These are phyloP conservation scores for Phytophthora fragariaefolia DNA, from an alignment of 352 stramenopile genomes.

Conservation along the genomic window DNA sequence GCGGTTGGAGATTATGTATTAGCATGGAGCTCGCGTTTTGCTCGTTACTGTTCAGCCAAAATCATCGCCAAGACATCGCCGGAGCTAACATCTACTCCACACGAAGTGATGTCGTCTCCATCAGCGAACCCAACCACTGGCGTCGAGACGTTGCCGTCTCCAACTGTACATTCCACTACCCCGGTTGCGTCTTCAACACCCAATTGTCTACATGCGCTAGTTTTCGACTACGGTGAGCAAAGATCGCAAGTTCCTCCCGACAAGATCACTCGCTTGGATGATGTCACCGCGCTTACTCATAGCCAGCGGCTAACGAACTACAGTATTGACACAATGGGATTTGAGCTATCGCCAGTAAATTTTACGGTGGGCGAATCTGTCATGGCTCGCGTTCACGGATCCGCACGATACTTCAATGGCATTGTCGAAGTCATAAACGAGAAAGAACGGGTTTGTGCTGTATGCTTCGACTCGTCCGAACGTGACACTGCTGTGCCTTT, in stretches of 20 bases:
- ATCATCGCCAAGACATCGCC: slow-evolving; percentile 38
- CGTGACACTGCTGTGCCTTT: slow-evolving; percentile 67
- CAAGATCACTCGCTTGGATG: slow-evolving; percentile 62
- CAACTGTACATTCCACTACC: slow-evolving; percentile 18
- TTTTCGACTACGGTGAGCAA: slow-evolving; percentile 79
- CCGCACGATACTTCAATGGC: slow-evolving; percentile 64
- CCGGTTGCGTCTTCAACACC: slow-evolving; percentile 8
- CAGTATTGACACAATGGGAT: slow-evolving; percentile 79
- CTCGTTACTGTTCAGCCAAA: slow-evolving; percentile 69
- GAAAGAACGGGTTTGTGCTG: slow-evolving; percentile 63
- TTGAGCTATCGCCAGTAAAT: slow-evolving; percentile 60
- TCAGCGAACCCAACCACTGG: slow-evolving; percentile 5
- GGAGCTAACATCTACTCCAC: slow-evolving; percentile 18
- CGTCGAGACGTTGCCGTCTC: background rate
- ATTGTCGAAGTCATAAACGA: slow-evolving; percentile 62
- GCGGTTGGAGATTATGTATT: slow-evolving; percentile 61
- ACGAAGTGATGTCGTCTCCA: slow-evolving; percentile 8
- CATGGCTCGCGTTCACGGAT: slow-evolving; percentile 65
- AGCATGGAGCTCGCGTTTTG: slow-evolving; percentile 78
- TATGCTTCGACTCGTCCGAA: slow-evolving; percentile 78
- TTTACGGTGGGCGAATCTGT: slow-evolving; percentile 68
- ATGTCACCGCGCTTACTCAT: slow-evolving; percentile 57
- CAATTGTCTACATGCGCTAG: slow-evolving; percentile 50
- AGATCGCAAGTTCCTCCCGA: slow-evolving; percentile 56
- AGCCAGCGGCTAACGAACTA: slow-evolving; percentile 79